Evolutionary conservation across 345 rosid genomes (phyloP), one percentile per base, ranked within the genome.

Genomic region (Ricinus communis): DNA sequence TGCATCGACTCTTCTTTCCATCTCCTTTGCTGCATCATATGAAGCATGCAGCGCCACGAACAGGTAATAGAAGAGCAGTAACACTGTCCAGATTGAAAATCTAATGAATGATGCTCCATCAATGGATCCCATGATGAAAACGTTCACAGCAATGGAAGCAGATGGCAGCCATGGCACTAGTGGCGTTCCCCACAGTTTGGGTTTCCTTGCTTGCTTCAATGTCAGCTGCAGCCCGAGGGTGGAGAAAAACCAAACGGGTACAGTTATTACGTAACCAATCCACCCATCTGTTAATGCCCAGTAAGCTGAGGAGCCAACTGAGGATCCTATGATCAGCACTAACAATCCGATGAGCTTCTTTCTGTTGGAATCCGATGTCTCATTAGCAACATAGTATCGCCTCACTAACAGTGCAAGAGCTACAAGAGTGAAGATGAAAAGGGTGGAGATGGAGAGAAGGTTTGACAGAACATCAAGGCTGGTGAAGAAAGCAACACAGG

Each of bases 51-150:
- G 69, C 16, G 63, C 69, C 4, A 75, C 49, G 2, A 75, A n/a
- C 14, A 74, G 8, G 61, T 74, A 68, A 51, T 74, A 74, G 15
- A 62, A 30, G 0, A 68, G 61, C 68, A 75, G 63, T n/a, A 62
- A 8, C 3, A 13, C 28, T 16, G 69, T 60, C 73, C 78, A 69
- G 27, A 52, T n/a, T 27, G 16, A 47, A 45, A 75, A 75, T 31
- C 78, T 62, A 15, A 62, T 28, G 64, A 75, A 69, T 22, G 78
- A 75, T 19, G 4, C 50, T 14, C 4, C 18, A 46, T 75, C 78
- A 22, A 75, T 75, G 18, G 78, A 75, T 52, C 73, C 78, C 78
- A 75, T 62, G 3, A 75, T 69, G 43, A 75, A 75, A 55, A 75
- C 60, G 31, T 75, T 75, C 21, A 75, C 40, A 40, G 73, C 73